Base-by-base conservation (phyloP, 129 eudicot genomes). In the Artemisia tridentata region DNA sequence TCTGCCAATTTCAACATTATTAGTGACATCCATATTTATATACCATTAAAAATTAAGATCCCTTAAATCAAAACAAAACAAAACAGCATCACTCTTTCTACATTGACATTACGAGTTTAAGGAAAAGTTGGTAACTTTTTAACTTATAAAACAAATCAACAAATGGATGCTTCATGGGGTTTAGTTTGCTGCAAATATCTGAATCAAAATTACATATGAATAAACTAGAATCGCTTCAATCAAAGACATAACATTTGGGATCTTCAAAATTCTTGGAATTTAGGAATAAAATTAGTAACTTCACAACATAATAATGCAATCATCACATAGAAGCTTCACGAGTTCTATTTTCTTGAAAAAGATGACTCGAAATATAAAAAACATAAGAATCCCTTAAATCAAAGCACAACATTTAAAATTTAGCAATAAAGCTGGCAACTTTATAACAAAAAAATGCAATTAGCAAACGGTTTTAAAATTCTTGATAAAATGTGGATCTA, bases 1-100 rank as follows among this genome's bases (percentile, higher is more conserved):
- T 86, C 96, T 84, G 75, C 50, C 5, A 76, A 73, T 71, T 63
- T 71, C 29, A 71, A 53, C 60, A 63, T 63, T 43, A 63, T 70
- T 3, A 77, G 41, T 27, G 68, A 75, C 62, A 77, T 51, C 63
- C 29, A 50, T 9, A 23, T 27, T 13, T 14, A 47, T 17, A 57
- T 27, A 70, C 38, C 38, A 12, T 47, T 0, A 11, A 66, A 69
- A 43, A 64, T 45, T 21, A n/a, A 25, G 60, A 63, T 63, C 25
- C 38, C 67, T 61, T 34, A 2, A 25, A 58, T 20, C n/a, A 43
- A 47, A 7, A 10, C 7, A 57, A 60, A 71, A 43, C 11, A 71
- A 7, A 57, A 20, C 65, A 58, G 23, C 58, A 14, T 58, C 48
- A 11, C 6, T 20, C 67, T 58, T 58, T 63, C 53, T 58, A 31